Evolutionary conservation across 108 stramenopile species (phyloP).

Genomic region (Mayamaea pseudoterrestris): DNA sequence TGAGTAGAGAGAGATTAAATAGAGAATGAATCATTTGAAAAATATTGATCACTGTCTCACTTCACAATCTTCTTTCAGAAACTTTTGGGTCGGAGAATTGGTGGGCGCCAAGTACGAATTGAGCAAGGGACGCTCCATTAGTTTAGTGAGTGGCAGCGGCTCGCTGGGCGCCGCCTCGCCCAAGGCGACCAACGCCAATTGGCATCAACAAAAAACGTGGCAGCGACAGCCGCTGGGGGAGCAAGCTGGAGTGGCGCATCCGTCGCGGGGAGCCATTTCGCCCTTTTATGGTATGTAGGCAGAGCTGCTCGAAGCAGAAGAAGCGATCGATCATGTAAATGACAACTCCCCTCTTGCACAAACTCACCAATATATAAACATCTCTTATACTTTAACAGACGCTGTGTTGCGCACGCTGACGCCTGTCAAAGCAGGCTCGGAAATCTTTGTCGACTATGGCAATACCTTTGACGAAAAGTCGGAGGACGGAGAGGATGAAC

Average conservation of each 20-base stretch:
- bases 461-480: conserved; percentile 24
- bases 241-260: conserved; percentile 17
- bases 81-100: conserved; percentile 12
- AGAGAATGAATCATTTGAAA: neutral
- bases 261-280: conserved; percentile 51
- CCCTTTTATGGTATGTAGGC: conserved; percentile 51
- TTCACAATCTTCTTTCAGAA: too few species aligned
- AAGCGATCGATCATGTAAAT: too few species aligned
- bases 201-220: conserved; percentile 31
- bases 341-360: too few species aligned
- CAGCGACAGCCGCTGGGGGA: conserved; percentile 16
- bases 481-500: conserved; percentile 23
- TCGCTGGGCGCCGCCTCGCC: conserved; percentile 22
- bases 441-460: conserved; percentile 40
- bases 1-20: too few species aligned
- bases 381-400: too few species aligned
- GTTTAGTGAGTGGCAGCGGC: conserved; percentile 32
- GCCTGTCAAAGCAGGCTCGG: conserved; percentile 35
- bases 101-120: conserved; percentile 22
- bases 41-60: neutral
- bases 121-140: conserved; percentile 11
- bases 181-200: conserved; percentile 37
- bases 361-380: too few species aligned
- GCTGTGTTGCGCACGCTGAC: too few species aligned
- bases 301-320: too few species aligned